phyloP scores from a whole-genome alignment of 192 early-diverging fungal genomes.

The Coemansia sp. region DNA sequence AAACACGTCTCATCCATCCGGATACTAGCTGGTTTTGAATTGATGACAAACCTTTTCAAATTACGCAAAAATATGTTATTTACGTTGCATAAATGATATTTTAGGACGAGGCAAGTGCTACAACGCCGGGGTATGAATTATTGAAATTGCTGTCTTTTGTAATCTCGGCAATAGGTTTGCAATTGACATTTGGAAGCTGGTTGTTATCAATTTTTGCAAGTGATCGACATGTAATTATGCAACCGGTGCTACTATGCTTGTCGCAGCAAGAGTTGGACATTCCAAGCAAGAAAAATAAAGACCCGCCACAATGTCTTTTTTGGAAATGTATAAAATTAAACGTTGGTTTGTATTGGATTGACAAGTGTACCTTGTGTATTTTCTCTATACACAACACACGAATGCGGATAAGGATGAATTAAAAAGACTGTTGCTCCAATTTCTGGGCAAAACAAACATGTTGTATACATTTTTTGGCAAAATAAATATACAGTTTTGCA shows the following conservation, averaged over 20 bases:
- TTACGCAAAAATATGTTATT: neutral
- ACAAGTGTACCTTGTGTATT: neutral
- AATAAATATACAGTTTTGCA: no score
- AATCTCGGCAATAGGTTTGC: neutral
- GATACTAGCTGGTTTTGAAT: neutral
- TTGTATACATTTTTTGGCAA: no score
- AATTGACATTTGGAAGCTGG: neutral
- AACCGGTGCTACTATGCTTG: neutral
- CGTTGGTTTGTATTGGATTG: neutral
- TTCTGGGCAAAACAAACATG: neutral
- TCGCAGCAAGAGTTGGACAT: neutral
- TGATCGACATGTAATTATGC: neutral
- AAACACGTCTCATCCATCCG: conserved; percentile 13
- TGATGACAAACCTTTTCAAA: neutral
- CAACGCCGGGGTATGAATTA: neutral
- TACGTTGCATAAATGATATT: neutral
- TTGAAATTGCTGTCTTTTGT: neutral
- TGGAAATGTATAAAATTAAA: neutral
- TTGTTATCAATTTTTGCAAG: neutral
- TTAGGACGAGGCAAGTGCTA: no score
- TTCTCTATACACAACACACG: neutral
- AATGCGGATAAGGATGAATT: neutral
- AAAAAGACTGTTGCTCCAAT: neutral
- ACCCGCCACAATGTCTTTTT: neutral
- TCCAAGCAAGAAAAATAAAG: neutral